phyloP scores from a whole-genome alignment of 176 grass and related monocot species.

The Cenchrus fungigraminus region DNA sequence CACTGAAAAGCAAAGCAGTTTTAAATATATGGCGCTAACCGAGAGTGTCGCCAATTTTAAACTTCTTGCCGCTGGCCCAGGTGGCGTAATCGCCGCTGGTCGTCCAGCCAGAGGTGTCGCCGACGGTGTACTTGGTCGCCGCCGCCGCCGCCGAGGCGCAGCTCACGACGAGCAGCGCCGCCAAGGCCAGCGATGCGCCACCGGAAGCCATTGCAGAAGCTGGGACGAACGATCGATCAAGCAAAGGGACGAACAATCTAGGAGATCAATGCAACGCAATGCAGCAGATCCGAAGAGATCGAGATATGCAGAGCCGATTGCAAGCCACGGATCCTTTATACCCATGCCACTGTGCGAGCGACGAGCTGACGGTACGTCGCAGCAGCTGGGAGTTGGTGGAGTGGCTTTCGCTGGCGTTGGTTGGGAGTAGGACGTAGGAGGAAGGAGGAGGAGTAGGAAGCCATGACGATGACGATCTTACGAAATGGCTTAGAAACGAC shows the following conservation, averaged over 20 bases:
- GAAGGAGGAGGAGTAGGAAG: slow-evolving; percentile 8
- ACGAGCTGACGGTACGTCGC: slow-evolving; percentile 28
- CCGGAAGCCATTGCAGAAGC: slow-evolving; percentile 45
- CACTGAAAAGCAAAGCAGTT: too few relatives aligned
- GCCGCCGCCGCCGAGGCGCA: slow-evolving; percentile 36
- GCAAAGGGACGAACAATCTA: neutral
- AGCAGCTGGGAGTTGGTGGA: slow-evolving; percentile 55
- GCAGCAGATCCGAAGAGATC: neutral
- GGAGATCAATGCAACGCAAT: neutral
- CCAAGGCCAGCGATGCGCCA: slow-evolving; percentile 40
- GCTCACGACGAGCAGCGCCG: slow-evolving; percentile 54
- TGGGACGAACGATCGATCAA: neutral
- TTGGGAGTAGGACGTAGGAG: slow-evolving; percentile 39
- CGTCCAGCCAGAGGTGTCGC: slow-evolving; percentile 72
- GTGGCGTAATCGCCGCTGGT: slow-evolving; percentile 67
- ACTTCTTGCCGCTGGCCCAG: slow-evolving; percentile 66
- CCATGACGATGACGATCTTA: neutral
- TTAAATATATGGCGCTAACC: slow-evolving; percentile 43
- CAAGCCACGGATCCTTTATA: slow-evolving; percentile 45
- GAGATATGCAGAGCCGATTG: slow-evolving; percentile 12
- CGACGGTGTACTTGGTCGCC: slow-evolving; percentile 75
- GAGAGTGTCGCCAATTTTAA: slow-evolving; percentile 57
- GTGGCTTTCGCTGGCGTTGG: slow-evolving; percentile 54
- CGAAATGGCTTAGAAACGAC: slow-evolving; percentile 46
- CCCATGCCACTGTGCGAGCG: neutral